Conservation (phyloP, 2,329 filamentous ascomycete species). For the Xylariaceae sp. region DNA sequence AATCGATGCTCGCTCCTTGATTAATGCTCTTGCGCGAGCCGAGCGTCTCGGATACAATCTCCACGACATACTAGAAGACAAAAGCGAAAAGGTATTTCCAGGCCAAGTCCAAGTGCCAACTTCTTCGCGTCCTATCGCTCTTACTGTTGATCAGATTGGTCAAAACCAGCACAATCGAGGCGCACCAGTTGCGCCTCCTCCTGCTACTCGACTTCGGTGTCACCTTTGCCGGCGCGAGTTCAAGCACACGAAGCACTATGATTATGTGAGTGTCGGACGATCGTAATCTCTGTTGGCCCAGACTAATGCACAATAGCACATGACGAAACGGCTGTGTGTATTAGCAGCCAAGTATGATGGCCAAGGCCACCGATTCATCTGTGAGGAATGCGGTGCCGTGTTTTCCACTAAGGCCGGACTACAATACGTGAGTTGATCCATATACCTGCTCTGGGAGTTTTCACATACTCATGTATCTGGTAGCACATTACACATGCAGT, state of each 20-base stretch:
- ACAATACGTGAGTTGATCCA: constrained; percentile 35
- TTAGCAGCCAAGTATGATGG: constrained; percentile 17
- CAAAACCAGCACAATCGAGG: constrained; percentile 3
- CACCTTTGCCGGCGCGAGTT: constrained; percentile 31
- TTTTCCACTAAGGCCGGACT: constrained; percentile 41
- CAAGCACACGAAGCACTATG: constrained; percentile 22
- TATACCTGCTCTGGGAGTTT: not conserved
- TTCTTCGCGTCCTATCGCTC: constrained; percentile 3
- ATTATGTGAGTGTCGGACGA: constrained; percentile 29
- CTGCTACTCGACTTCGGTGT: constrained; percentile 24
- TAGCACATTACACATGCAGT: constrained; percentile 40
- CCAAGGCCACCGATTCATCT: constrained; percentile 35
- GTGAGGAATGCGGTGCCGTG: constrained; percentile 41
- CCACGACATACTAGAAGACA: constrained; percentile 45
- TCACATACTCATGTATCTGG: constrained; percentile 14
- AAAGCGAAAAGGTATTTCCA: constrained; percentile 36
- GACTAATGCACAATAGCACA: constrained; percentile 32
- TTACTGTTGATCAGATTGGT: not conserved
- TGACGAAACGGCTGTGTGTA: constrained; percentile 34
- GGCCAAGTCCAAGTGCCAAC: constrained; percentile 20
- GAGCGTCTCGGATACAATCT: constrained; percentile 53
- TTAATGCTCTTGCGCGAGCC: constrained; percentile 52
- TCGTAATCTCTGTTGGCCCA: not conserved
- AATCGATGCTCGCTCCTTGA: constrained; percentile 49
- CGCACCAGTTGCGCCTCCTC: constrained; percentile 23